Base-by-base conservation (phyloP, 2,329 filamentous ascomycete species). In the Fusarium sp. region DNA sequence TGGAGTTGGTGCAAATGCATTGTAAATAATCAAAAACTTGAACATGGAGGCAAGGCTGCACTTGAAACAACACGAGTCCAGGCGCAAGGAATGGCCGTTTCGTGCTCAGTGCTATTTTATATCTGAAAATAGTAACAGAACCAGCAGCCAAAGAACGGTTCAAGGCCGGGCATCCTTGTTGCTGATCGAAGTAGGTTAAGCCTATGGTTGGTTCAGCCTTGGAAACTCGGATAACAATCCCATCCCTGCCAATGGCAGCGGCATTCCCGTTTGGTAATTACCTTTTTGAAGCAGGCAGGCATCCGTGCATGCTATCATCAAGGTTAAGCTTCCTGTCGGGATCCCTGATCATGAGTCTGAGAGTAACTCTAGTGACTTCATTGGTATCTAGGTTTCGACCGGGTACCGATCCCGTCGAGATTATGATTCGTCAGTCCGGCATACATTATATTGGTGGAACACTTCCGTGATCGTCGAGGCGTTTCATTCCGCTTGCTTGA, bases 321-420 rank as follows among this genome's bases (percentile, higher is more conserved):
- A 41, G 37, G 50, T 48, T 54, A 53, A 45, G 42, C 15, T 41
- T 13, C 52, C 23, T 37, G 30, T 40, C 38, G 42, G 42, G 37
- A 60, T 42, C 42, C 54, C 18, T 49, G 44, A 44, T 20, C 7
- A 41, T 20, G 35, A 27, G 33, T 14, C 26, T 13, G 20, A 17
- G 13, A 30, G 35, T 20, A 30, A 23, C 37, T 23, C 20, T 12
- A 5, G 30, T 18, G 27, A 30, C 27, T 30, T 35, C 27, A 40
- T 44, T 35, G 48, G 40, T 30, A 27, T 33, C n/a, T 12, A 32
- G 50, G 23, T 45, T 35, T 27, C 27, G 35, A 15, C 33, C 56
- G 56, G 64, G 57, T 61, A 68, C 49, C 20, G 38, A 20, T 20
- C 56, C 64, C 63, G 49, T 38, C 4, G 42, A 38, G n/a, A 41